These are phyloP conservation scores for Umbelopsis vinacea DNA, from an alignment of 192 early-diverging fungal species.

Conservation along the genomic window DNA sequence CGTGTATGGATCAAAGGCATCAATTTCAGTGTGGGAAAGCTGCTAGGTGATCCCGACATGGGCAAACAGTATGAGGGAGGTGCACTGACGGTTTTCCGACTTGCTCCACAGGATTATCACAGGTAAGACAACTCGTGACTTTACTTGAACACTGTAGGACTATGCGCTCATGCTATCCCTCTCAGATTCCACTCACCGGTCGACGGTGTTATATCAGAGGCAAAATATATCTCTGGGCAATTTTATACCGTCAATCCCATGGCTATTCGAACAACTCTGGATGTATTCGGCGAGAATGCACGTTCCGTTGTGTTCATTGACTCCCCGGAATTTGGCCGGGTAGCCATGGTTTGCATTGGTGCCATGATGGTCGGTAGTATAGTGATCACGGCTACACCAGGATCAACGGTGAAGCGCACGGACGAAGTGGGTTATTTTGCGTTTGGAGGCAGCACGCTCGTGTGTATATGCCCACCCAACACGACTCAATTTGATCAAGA, in stretches of 20 bases:
- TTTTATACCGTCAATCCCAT: conserved; percentile 89
- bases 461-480: conserved; percentile 68
- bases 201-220: conserved; percentile 61
- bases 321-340: conserved; percentile 66
- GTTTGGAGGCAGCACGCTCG: conserved; percentile 81
- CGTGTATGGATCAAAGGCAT: conserved; percentile 83
- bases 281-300: conserved; percentile 84
- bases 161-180: not conserved
- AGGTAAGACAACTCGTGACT: no score
- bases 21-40: conserved; percentile 63
- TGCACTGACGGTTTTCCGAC: conserved; percentile 68
- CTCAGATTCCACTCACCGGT: conserved; percentile 74
- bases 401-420: conserved; percentile 52
- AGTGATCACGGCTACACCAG: conserved; percentile 52
- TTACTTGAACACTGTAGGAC: no score
- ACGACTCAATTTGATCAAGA: conserved; percentile 71
- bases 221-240: conserved; percentile 58
- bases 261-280: conserved; percentile 70
- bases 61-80: conserved; percentile 65
- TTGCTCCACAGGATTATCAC: conserved; percentile 89
- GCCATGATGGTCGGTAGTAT: conserved; percentile 90
- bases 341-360: conserved; percentile 74
- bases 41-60: conserved; percentile 57
- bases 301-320: conserved; percentile 68
- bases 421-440: conserved; percentile 86